Base-by-base conservation (phyloP, 805 yeast species). In the Barnettozyma populi region DNA sequence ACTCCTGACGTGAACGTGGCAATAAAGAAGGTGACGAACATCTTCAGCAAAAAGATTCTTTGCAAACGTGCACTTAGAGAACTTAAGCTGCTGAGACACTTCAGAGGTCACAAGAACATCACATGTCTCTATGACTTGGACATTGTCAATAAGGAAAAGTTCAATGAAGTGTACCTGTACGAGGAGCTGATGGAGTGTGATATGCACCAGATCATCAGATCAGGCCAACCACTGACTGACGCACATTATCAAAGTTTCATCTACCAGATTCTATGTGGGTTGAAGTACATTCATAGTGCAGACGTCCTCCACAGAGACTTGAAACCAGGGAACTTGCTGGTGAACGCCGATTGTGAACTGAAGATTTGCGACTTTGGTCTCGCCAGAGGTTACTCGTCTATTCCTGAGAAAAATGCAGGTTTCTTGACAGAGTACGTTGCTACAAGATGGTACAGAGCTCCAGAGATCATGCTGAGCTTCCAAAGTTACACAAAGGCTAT, bases 161-260 rank as follows among this genome's bases (percentile, higher is more conserved):
- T 92, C 72, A 90, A 90, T 66, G 99, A 95, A 60, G 76, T 94
- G 11, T 94, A 94, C 57, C 73, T 94, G 7, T 94, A 94, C 61
- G 99, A 94, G 66, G 99, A 92, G 67, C 73, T 92, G 58, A 94
- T 94, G 98, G 98, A 92, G 66, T 92, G 98, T 68, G 99, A 94
- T 66, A 84, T 94, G 89, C 97, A 92, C 67, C 98, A 92, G 66
- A 94, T 94, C 60, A 92, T 94, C 53, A 78, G 95, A 56, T 86
- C 96, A 10, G 92, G 90, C 19, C 98, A 94, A 66, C 86, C 95
- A 0, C 73, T 94, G 55, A 88, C 97, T 1, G 98, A 94, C 64
- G 88, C 90, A 29, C 99, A 94, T 66, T 90, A 87, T 66, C 99
- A 94, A 69, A 82, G 88, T 52, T 94, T 94, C 61, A 77, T 88